Conservation (phyloP, 2,329 filamentous ascomycete genomes). For the Aureobasidium sp. region DNA sequence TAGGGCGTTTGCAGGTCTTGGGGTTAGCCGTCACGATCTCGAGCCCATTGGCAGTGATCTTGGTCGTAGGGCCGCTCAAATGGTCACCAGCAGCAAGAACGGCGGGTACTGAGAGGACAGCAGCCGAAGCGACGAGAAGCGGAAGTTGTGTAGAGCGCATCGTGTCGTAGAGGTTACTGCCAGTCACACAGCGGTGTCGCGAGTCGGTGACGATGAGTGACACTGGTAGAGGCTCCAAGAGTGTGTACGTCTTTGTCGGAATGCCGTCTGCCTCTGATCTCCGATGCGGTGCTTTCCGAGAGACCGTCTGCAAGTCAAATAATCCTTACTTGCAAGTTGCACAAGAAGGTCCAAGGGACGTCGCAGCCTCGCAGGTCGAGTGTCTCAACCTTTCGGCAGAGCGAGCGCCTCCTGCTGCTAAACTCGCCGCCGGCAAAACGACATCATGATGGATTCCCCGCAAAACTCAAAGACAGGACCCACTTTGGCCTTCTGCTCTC, state of each 20-base stretch:
- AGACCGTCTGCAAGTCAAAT: background rate
- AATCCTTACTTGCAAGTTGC: background rate
- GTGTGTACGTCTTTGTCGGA: background rate
- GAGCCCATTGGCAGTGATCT: conserved; percentile 20
- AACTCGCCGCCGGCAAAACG: background rate
- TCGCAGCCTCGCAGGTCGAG: background rate
- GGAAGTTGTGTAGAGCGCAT: background rate
- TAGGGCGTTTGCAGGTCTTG: conserved; percentile 39
- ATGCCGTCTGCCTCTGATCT: background rate
- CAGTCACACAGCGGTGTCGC: background rate
- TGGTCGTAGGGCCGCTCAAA: background rate
- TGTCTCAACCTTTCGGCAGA: conserved; percentile 1
- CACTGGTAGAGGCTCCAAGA: background rate
- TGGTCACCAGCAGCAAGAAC: background rate
- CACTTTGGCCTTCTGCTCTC: background rate
- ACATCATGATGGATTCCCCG: conserved; percentile 12
- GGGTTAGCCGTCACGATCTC: conserved; percentile 38
- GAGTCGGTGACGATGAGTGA: background rate
- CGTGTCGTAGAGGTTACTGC: background rate
- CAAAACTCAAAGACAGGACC: background rate
- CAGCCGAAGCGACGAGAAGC: background rate
- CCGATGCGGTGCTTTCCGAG: background rate
- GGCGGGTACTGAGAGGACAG: background rate
- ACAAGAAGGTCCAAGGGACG: background rate
- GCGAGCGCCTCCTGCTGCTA: background rate